Percentiles rank a stretch among this genome's conserved stretches.
Conservation (phyloP, 768 basidiomycete genomes). For the Collybiopsis luxurians region DNA sequence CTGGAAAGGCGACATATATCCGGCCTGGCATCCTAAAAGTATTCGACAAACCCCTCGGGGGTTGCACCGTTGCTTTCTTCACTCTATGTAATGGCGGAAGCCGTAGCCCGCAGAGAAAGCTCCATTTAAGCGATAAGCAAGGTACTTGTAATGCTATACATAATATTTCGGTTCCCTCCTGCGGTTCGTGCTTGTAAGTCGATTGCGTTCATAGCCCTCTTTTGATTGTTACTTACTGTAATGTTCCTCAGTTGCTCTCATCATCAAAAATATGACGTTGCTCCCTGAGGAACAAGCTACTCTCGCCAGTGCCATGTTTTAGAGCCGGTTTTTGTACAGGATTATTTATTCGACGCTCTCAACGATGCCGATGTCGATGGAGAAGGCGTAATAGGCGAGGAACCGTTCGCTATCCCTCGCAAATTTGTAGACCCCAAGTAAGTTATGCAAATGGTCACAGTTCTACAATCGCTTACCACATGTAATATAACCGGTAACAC, state of each 20-base stretch:
- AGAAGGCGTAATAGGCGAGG: slow-evolving; percentile 9
- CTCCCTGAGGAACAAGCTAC: slow-evolving; percentile 21
- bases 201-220: neutral
- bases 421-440: slow-evolving; percentile 20
- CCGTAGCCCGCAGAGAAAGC: slow-evolving; percentile 15
- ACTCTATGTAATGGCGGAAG: slow-evolving; percentile 21
- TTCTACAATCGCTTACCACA: too few relatives aligned
- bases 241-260: slow-evolving; percentile 15
- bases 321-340: slow-evolving; percentile 6
- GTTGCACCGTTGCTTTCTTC: slow-evolving; percentile 28
- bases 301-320: slow-evolving; percentile 19
- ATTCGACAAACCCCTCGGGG: slow-evolving; percentile 23
- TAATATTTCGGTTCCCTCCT: slow-evolving; percentile 22
- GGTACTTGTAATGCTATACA: slow-evolving; percentile 19
- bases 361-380: neutral
- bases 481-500: slow-evolving; percentile 18
- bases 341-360: slow-evolving; percentile 9
- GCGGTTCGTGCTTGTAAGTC: slow-evolving; percentile 21
- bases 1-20: neutral
- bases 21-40: slow-evolving; percentile 21
- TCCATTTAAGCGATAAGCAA: slow-evolving; percentile 8
- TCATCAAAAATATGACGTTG: slow-evolving; percentile 19
- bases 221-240: neutral
- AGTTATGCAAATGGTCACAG: too few relatives aligned
- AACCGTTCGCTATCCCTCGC: slow-evolving; percentile 20